These are phyloP conservation scores for Drosera spatulata DNA, from an alignment of 179 eudicot species.

Conservation along the genomic window DNA sequence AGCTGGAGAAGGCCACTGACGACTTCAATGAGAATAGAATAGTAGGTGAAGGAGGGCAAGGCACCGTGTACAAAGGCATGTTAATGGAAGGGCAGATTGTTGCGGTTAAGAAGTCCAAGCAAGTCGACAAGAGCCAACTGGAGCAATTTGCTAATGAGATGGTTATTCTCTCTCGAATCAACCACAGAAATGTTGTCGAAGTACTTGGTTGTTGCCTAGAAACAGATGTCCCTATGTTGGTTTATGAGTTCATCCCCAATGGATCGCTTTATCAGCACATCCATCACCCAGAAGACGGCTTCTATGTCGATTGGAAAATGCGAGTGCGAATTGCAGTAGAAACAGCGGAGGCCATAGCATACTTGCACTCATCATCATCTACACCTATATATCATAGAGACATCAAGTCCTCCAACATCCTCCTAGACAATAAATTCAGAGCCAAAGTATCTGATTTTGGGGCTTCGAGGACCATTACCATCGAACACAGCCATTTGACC, in stretches of 20 bases:
- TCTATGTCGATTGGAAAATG: conserved; percentile 24
- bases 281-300: conserved; percentile 25
- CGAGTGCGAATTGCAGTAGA: conserved; percentile 23
- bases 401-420: conserved; percentile 23
- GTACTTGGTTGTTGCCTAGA: conserved; percentile 40
- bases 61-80: conserved; percentile 32
- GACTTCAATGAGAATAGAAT: conserved; percentile 24
- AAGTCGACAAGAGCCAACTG: conserved; percentile 19
- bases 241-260: conserved; percentile 36
- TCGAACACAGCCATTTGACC: conserved; percentile 23
- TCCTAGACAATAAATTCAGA: conserved; percentile 23
- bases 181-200: conserved; percentile 38
- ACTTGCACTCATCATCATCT: conserved; percentile 28
- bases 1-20: conserved; percentile 37
- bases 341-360: conserved; percentile 19
- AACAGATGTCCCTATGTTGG: conserved; percentile 40
- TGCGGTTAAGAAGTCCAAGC: conserved; percentile 36
- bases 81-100: conserved; percentile 29
- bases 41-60: conserved; percentile 40
- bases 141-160: conserved; percentile 47
- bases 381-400: conserved; percentile 24
- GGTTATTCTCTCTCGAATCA: conserved; percentile 28
- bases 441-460: conserved; percentile 32
- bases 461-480: conserved; percentile 15
- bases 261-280: conserved; percentile 25